phyloP scores from a whole-genome alignment of 1,284 basidiomycete species.

The Xerocomus minutiporus region DNA sequence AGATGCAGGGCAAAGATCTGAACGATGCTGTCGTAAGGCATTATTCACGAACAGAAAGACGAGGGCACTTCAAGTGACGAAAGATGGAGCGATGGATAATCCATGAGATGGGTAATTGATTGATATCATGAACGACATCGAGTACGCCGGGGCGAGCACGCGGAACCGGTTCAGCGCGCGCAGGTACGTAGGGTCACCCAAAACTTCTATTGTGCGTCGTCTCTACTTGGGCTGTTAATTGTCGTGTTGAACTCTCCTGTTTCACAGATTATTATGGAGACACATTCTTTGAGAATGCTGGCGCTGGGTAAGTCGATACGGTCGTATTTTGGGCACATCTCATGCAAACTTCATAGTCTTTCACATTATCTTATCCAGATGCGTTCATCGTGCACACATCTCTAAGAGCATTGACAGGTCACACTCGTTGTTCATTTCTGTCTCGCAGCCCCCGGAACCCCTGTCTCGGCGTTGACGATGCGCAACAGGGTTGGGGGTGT shows the following conservation, averaged over 20 bases:
- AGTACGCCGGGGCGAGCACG: too few species aligned
- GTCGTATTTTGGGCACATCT: not conserved
- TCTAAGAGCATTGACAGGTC: slow-evolving; percentile 36
- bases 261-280: slow-evolving; percentile 71
- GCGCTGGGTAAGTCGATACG: slow-evolving; percentile 45
- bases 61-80: too few species aligned
- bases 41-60: too few species aligned
- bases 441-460: slow-evolving; percentile 43
- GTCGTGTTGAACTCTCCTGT: not conserved
- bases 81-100: too few species aligned
- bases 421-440: slow-evolving; percentile 69
- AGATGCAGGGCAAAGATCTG: too few species aligned
- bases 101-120: too few species aligned
- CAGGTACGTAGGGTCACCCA: slow-evolving; percentile 29
- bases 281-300: slow-evolving; percentile 76
- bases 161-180: too few species aligned
- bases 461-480: slow-evolving; percentile 37
- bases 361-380: slow-evolving; percentile 69
- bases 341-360: slow-evolving; percentile 37
- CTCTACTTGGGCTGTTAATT: not conserved
- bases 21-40: too few species aligned
- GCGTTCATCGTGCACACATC: slow-evolving; percentile 49
- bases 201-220: slow-evolving; percentile 64
- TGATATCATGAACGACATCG: too few species aligned
- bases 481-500: slow-evolving; percentile 47